A percentile compares a stretch with the other conserved stretches of the same genome.
phyloP scores from a whole-genome alignment of 805 yeast species.

The Millerozyma acaciae region DNA sequence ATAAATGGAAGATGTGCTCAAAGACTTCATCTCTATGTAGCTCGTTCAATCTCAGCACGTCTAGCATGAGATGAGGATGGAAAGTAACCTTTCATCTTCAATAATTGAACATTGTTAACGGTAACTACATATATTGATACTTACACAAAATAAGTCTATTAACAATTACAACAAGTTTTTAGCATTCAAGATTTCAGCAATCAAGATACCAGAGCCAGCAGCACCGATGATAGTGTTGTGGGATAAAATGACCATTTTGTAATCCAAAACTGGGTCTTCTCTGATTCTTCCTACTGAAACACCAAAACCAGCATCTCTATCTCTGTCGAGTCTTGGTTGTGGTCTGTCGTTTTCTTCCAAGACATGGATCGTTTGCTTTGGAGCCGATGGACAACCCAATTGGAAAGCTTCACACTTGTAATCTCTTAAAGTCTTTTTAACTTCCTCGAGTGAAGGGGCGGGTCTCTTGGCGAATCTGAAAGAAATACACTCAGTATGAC shows the following conservation, averaged over 20 bases:
- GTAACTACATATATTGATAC: too few relatives aligned
- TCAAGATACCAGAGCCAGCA: slow-evolving; percentile 96
- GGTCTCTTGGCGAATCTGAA: slow-evolving; percentile 77
- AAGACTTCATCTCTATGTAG: slow-evolving; percentile 17
- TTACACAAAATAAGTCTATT: too few relatives aligned
- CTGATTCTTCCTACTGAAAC: slow-evolving; percentile 94
- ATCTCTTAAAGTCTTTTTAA: slow-evolving; percentile 64
- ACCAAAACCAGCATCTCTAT: slow-evolving; percentile 90
- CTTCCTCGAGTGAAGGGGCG: slow-evolving; percentile 79
- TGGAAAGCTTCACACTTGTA: slow-evolving; percentile 80
- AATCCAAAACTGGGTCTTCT: slow-evolving; percentile 88
- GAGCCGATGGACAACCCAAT: slow-evolving; percentile 87
- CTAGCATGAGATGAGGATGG: too few relatives aligned
- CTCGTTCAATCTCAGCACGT: slow-evolving; percentile 14
- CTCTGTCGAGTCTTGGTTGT: slow-evolving; percentile 95
- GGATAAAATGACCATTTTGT: slow-evolving; percentile 94
- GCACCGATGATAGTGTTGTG: slow-evolving; percentile 98
- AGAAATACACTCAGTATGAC: slow-evolving; percentile 94
- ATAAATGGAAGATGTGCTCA: slow-evolving; percentile 31
- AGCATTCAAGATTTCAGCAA: slow-evolving; percentile 84
- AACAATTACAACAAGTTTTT: slow-evolving; percentile 60
- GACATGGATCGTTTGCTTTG: slow-evolving; percentile 86
- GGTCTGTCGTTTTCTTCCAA: slow-evolving; percentile 92
- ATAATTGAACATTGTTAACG: too few relatives aligned
- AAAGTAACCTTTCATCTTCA: too few relatives aligned